Conservation (phyloP, 2,329 filamentous ascomycete species). For the Aureobasidium sp. region DNA sequence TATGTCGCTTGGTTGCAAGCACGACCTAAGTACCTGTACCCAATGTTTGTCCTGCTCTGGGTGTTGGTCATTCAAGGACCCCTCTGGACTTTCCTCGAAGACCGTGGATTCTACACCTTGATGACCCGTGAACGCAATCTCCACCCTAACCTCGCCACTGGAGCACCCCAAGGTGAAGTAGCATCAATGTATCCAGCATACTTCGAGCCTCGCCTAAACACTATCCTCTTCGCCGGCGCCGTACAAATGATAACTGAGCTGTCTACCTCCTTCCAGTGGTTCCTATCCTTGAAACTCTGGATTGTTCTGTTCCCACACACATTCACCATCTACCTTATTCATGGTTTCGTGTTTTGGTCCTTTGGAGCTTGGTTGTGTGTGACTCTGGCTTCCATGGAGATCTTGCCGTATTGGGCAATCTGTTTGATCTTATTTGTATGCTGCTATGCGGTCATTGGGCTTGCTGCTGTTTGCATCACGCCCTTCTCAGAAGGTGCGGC, state of each 20-base stretch:
- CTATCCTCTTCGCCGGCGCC: conserved; percentile 32
- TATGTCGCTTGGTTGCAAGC: conserved; percentile 33
- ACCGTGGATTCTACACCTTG: conserved; percentile 32
- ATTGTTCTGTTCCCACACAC: conserved; percentile 41
- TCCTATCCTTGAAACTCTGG: conserved; percentile 33
- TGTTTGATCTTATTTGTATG: conserved; percentile 30
- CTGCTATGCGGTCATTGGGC: conserved; percentile 25
- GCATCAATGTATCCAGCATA: conserved; percentile 35
- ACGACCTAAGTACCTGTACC: conserved; percentile 31
- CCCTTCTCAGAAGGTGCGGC: neutral
- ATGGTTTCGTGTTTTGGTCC: conserved; percentile 40
- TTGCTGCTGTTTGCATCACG: neutral
- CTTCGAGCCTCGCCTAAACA: conserved; percentile 37
- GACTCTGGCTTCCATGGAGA: conserved; percentile 24
- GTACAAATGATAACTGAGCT: conserved; percentile 31
- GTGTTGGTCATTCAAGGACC: conserved; percentile 18
- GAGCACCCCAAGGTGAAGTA: conserved; percentile 30
- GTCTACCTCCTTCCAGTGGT: conserved; percentile 32
- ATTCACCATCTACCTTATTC: conserved; percentile 42
- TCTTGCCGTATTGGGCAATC: conserved; percentile 28
- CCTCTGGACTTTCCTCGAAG: conserved; percentile 30
- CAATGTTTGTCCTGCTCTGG: conserved; percentile 26
- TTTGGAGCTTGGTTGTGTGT: conserved; percentile 32
- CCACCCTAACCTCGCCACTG: conserved; percentile 35
- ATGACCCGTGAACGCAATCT: conserved; percentile 34